Base-by-base conservation (phyloP, 306 rosid genomes). In the Sicyos edulis region DNA sequence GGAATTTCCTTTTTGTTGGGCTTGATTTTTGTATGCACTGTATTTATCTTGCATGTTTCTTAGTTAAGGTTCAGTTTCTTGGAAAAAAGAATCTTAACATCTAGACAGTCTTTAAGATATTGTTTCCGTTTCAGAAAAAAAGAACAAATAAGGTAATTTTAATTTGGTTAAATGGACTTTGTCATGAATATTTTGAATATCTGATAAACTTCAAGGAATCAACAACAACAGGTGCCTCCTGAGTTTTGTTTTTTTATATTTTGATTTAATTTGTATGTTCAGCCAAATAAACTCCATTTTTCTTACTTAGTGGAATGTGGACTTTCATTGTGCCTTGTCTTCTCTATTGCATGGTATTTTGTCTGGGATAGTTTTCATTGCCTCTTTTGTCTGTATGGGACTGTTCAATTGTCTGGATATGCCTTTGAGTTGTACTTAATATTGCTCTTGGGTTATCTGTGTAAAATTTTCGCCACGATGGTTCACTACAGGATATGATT, bases 401-500 rank as follows among this genome's bases (percentile, higher is more conserved):
- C 44, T 24, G 24, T 50, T 15, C 13, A 8, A 45, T 13, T 19
- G n/a, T 45, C 40, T 67, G 22, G 72, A 49, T 24, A n/a, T 53
- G 60, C 50, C 50, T 24, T 70, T 15, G 2, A 69, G 59, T 19
- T 66, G 24, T 66, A 37, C 4, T 65, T 44, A 45, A 13, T 13
- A 13, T 50, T 7, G 24, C 7, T 68, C 49, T 49, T 15, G 73
- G 55, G n/a, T 44, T 67, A 67, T 45, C 58, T 21, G 21, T 69
- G 58, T 69, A 50, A 15, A 69, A 22, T 51, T 47, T 24, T 67
- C 47, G 73, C 2, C 45, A 50, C 52, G 53, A 44, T 53, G 47
- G 61, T 62, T 72, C 70, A 67, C 75, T 70, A 71, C 77, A 95
- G 99, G 99, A 95, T 82, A 95, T 95, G 99, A 95, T 95, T 54